Base-by-base conservation (phyloP, 176 grass and related monocot genomes). In the Aegilops longissima region DNA sequence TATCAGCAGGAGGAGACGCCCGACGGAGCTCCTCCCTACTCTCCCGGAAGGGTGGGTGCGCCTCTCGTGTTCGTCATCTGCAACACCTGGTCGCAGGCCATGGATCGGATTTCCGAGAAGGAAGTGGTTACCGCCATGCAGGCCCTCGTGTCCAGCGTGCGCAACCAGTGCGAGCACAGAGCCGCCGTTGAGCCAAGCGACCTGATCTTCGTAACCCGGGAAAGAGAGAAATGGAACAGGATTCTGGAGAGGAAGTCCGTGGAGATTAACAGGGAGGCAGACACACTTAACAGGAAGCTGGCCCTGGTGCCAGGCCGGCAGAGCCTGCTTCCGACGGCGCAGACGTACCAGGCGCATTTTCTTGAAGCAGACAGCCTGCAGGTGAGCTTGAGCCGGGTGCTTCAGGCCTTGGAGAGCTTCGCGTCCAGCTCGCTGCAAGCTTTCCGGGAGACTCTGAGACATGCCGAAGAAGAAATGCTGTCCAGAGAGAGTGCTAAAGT, bases 61-160 rank as follows among this genome's bases (percentile, higher is more conserved):
- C 97, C 97, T 3, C 85, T 90, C 27, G 86, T 99, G 24, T 99
- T 97, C 65, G 76, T 94, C 45, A 89, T 99, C 84, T 93, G 92
- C 80, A 92, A 95, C 72, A 88, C 31, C 77, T 99, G 94, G 97
- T 97, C 92, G 70, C 88, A 97, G 78, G 83, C 85, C 39, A 90
- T 99, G 85, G 92, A 97, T 70, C 85, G 88, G 70, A 81, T 94
- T 25, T 96, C 90, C 2, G 94, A 97, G 87, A 86, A 87, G 66
- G 94, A 87, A 79, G 92, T 90, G 31, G 77, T 97, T 23, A 86
- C 82, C 3, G 62, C 86, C 21, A 85, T 98, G 86, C 91, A 92
- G 59, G 89, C 87, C 84, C 93, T 93, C 20, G 89, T 92, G 27
- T 63, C 81, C 52, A 79, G 76, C 25, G 71, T 97, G 1, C 86